Evolutionary conservation across 805 yeast species (phyloP).

Genomic region (Cyberlindnera misumaiensis): DNA sequence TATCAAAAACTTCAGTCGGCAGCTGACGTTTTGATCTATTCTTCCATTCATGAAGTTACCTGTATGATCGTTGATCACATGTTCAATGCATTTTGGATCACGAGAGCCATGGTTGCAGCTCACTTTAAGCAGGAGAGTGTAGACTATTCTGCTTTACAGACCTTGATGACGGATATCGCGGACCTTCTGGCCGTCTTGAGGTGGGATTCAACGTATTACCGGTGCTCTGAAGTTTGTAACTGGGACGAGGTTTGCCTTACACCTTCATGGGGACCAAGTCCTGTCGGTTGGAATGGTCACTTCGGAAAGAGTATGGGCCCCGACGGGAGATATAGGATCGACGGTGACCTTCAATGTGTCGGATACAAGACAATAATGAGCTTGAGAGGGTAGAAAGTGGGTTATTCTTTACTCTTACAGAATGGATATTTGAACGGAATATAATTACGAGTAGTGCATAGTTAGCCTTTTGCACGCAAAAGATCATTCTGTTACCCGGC

Average conservation of each 20-base stretch:
- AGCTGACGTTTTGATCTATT: slow-evolving; percentile 43
- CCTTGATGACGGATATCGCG: not conserved
- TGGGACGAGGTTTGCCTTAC: slow-evolving; percentile 46
- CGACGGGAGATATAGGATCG: slow-evolving; percentile 22
- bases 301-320: slow-evolving; percentile 21
- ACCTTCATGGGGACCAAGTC: slow-evolving; percentile 59
- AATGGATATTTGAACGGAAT: too few relatives aligned
- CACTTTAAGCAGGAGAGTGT: slow-evolving; percentile 10
- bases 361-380: slow-evolving; percentile 9
- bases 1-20: slow-evolving; percentile 29
- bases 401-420: not conserved
- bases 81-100: slow-evolving; percentile 29
- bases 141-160: not conserved
- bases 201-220: slow-evolving; percentile 36
- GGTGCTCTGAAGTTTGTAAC: slow-evolving; percentile 36
- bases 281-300: slow-evolving; percentile 35
- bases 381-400: not conserved
- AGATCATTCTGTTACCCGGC: too few relatives aligned
- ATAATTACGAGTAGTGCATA: too few relatives aligned
- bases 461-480: too few relatives aligned
- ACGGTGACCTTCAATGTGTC: slow-evolving; percentile 12
- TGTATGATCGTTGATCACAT: slow-evolving; percentile 29
- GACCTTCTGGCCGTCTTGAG: slow-evolving; percentile 25
- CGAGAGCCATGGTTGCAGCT: slow-evolving; percentile 23
- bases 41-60: slow-evolving; percentile 38